A percentile compares a stretch with the other conserved stretches of the same genome.
phyloP scores from a whole-genome alignment of 2,329 filamentous ascomycete species.

The Alternaria infectoria region DNA sequence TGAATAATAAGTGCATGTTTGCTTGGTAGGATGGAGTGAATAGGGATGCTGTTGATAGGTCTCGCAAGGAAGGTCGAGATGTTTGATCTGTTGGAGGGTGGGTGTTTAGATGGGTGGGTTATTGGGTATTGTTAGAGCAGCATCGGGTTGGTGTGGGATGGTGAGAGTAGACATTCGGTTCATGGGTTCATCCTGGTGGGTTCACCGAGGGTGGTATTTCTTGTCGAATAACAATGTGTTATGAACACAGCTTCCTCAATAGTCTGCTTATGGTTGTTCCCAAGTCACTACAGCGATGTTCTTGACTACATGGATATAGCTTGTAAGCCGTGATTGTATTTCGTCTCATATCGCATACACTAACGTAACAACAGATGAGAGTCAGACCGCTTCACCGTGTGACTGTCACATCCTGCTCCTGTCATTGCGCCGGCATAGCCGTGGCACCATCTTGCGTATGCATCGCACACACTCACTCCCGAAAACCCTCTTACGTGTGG shows the following conservation, averaged over 20 bases:
- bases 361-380: not conserved
- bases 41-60: not conserved
- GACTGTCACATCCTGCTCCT: not conserved
- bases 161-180: not conserved
- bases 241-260: not conserved
- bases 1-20: constrained; percentile 61
- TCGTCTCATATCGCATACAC: not conserved
- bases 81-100: not conserved
- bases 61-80: not conserved
- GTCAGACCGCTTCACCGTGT: not conserved
- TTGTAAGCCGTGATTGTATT: not conserved
- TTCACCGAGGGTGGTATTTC: not conserved
- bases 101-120: not conserved
- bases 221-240: not conserved
- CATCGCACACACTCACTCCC: not conserved
- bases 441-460: not conserved
- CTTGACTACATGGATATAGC: not conserved
- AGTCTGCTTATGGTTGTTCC: no score
- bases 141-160: not conserved
- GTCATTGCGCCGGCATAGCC: not conserved
- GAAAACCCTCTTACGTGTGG: not conserved
- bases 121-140: not conserved
- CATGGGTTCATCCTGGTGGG: not conserved
- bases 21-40: constrained; percentile 38
- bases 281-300: not conserved